Base-by-base conservation (phyloP, 371 early-diverging fungal species). In the Rhizopus sp. region DNA sequence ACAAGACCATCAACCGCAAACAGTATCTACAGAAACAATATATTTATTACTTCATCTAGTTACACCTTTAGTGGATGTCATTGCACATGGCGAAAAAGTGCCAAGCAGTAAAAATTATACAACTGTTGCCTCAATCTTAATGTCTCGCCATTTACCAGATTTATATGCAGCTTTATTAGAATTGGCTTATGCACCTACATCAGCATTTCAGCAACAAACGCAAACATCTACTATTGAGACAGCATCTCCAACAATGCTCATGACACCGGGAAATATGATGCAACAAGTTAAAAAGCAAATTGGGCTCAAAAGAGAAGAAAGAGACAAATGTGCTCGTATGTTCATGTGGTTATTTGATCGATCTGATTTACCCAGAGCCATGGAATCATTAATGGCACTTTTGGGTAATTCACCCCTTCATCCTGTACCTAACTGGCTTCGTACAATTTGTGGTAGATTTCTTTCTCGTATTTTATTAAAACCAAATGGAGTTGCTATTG, bases 361-460 rank as follows among this genome's bases (percentile, higher is more conserved):
- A 33, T 77, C 84, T 7, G 83, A 83, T 55, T 62, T 81, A 3
- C 70, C 75, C 32, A 68, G 80, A 52, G 75, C 85, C 4, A 69
- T 90, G 42, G 89, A 90, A 59, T 77, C 89, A 0, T 70, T 90
- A n/a, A 86, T 86, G 39, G 61, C 72, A 1, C 62, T 90, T 5
- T 58, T 89, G 42, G 82, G 83, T 8, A 73, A 81, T 2, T 82
- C 86, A 0, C 45, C 60, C 3, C 45, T 72, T 7, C 82, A 85
- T 38, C 82, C 82, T 35, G 76, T 78, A 0, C 85, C 88, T 1
- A 66, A 61, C 10, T 90, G 91, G 91, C 63, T 88, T 10, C 66
- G 78, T 35, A 77, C 66, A 7, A 68, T 88, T 17, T 87, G 89
- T 54, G 85, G 88, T 0, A 64, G 86, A 33, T 88, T 83, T 34